Evolutionary conservation across 148 eudicot genomes (phyloP).

Genomic region (Nepenthes mirabilis): DNA sequence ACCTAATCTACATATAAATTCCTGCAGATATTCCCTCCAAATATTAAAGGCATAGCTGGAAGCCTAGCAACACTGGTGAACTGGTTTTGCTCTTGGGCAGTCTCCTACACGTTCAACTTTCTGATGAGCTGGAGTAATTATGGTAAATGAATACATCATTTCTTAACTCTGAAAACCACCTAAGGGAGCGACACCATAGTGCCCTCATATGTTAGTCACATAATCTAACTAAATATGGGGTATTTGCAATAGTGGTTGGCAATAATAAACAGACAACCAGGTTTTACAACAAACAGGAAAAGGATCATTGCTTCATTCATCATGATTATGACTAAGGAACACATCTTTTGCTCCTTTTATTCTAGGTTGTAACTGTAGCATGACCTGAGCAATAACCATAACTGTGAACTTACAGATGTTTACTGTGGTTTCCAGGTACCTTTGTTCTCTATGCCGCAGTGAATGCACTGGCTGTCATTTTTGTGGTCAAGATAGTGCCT

Average conservation of each 20-base stretch:
- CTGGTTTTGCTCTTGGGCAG: conserved; percentile 2
- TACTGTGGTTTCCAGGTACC: neutral
- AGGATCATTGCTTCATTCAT: no score
- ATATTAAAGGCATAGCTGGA: conserved; percentile 3
- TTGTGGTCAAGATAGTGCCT: conserved; percentile 1
- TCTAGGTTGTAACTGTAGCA: no score
- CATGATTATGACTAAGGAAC: neutral
- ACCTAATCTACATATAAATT: neutral
- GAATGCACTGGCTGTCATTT: conserved; percentile 1
- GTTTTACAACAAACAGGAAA: no score
- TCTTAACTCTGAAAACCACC: neutral
- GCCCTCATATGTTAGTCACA: neutral
- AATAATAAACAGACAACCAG: no score
- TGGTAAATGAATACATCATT: neutral
- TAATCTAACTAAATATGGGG: no score
- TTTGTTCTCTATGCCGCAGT: neutral
- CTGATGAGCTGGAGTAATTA: conserved; percentile 1
- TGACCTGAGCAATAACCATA: no score
- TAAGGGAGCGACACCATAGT: neutral
- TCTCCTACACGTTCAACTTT: conserved; percentile 6
- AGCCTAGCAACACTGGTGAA: conserved; percentile 3
- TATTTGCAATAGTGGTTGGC: no score
- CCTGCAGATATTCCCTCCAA: conserved; percentile 1
- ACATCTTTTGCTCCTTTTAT: neutral
- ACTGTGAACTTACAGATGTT: neutral